phyloP scores from a whole-genome alignment of 345 rosid genomes.

The Turritis glabra region DNA sequence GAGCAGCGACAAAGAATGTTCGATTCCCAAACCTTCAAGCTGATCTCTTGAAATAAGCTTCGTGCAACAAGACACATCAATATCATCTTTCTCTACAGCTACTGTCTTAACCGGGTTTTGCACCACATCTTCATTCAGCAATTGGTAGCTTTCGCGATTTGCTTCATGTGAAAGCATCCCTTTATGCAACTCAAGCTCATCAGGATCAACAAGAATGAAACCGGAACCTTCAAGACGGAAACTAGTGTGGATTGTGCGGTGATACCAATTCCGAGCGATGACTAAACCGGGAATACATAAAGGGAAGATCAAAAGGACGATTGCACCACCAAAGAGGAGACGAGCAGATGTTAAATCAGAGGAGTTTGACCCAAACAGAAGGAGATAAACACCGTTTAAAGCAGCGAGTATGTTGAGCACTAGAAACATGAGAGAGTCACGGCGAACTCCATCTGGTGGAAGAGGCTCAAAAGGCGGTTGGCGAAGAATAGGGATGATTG shows the following conservation, averaged over 20 bases:
- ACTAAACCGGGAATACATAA: constrained; percentile 76
- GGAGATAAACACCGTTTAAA: constrained; percentile 78
- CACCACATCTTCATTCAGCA: constrained; percentile 34
- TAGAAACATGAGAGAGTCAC: constrained; percentile 73
- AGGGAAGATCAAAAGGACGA: constrained; percentile 70
- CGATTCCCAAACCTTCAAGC: constrained; percentile 69
- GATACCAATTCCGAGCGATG: constrained; percentile 79
- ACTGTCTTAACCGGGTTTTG: constrained; percentile 23
- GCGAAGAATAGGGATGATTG: constrained; percentile 77
- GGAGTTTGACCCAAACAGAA: constrained; percentile 54
- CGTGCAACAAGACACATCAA: constrained; percentile 48
- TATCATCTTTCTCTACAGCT: constrained; percentile 13
- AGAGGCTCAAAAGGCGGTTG: constrained; percentile 82
- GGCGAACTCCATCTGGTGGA: constrained; percentile 62
- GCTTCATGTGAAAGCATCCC: constrained; percentile 56
- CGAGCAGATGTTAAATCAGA: constrained; percentile 44
- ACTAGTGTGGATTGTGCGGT: constrained; percentile 56
- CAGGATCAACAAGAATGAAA: constrained; percentile 79
- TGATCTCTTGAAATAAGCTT: constrained; percentile 55
- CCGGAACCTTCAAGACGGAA: constrained; percentile 57
- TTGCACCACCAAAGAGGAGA: constrained; percentile 70
- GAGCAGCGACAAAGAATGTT: constrained; percentile 60
- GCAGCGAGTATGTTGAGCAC: constrained; percentile 69
- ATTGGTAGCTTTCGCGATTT: constrained; percentile 41
- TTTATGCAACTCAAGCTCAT: constrained; percentile 87